These are phyloP conservation scores for Xylariaceae sp. DNA, from an alignment of 2,329 filamentous ascomycete genomes.

Conservation along the genomic window DNA sequence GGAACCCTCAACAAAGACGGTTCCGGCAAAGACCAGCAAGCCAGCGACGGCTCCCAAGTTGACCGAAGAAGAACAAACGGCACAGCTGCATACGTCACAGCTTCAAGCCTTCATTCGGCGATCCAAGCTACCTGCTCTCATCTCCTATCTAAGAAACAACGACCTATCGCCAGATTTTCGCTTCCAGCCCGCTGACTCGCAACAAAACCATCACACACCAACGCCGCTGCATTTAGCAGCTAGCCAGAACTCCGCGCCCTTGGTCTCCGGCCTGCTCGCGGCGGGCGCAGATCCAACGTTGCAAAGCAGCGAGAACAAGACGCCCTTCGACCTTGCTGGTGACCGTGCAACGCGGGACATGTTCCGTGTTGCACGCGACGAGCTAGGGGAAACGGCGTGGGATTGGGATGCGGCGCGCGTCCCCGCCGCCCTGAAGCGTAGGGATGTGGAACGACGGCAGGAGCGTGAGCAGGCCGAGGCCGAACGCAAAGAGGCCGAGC, in stretches of 20 bases:
- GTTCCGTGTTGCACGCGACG: constrained; percentile 79
- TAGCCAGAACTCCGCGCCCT: constrained; percentile 68
- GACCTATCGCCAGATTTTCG: constrained; percentile 63
- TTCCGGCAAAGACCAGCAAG: constrained; percentile 42
- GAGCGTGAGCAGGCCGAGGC: constrained; percentile 65
- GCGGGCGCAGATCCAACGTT: constrained; percentile 68
- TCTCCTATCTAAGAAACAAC: constrained; percentile 79
- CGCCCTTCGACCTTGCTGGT: constrained; percentile 79
- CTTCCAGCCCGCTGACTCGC: constrained; percentile 63
- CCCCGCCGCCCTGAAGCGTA: constrained; percentile 62
- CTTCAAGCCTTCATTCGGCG: constrained; percentile 82
- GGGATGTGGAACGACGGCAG: constrained; percentile 64
- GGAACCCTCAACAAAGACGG: constrained; percentile 35
- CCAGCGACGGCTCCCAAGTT: constrained; percentile 57
- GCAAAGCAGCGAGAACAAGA: constrained; percentile 69
- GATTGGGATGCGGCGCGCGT: constrained; percentile 74
- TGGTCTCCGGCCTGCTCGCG: constrained; percentile 72
- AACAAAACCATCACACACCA: constrained; percentile 71
- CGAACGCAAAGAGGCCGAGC: constrained; percentile 61
- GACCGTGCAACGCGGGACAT: constrained; percentile 83
- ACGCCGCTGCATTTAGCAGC: constrained; percentile 84
- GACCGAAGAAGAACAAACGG: constrained; percentile 78
- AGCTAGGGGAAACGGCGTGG: constrained; percentile 72
- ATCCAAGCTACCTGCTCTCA: constrained; percentile 79
- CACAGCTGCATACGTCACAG: constrained; percentile 79